Percentiles rank a stretch among this genome's conserved stretches.
Evolutionary conservation across 306 rosid species (phyloP).

Genomic region (Mimosa bimucronata): DNA sequence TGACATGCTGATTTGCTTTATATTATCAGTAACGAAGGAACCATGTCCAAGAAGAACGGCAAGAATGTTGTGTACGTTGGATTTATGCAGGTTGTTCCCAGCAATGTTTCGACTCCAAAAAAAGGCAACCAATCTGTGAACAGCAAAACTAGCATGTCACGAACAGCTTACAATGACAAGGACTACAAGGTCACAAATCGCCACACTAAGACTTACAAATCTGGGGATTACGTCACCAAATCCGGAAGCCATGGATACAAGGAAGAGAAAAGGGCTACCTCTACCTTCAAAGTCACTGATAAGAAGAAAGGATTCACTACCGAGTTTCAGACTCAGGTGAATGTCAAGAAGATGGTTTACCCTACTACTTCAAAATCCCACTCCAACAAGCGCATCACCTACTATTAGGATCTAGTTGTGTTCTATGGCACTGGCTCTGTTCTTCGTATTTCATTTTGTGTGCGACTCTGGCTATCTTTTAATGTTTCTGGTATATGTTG

Average conservation of each 20-base stretch:
- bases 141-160: neutral
- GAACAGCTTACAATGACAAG: neutral
- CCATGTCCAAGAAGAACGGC: neutral
- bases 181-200: neutral
- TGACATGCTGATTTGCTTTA: neutral
- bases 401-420: neutral
- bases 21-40: neutral
- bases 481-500: neutral
- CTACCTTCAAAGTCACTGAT: neutral
- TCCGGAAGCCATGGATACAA: neutral
- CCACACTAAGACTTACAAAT: neutral
- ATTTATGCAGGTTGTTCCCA: neutral
- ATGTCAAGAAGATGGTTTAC: neutral
- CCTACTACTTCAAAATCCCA: neutral
- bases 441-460: neutral
- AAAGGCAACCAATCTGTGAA: neutral
- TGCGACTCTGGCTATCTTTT: neutral
- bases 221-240: conserved; percentile 1
- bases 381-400: neutral
- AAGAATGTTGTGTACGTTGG: neutral
- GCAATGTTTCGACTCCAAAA: neutral
- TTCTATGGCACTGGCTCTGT: neutral
- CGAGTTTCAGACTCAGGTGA: neutral
- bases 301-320: neutral
- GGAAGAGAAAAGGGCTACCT: neutral